Conservation (phyloP, 805 yeast genomes). For the Kuraishia piskuri region DNA sequence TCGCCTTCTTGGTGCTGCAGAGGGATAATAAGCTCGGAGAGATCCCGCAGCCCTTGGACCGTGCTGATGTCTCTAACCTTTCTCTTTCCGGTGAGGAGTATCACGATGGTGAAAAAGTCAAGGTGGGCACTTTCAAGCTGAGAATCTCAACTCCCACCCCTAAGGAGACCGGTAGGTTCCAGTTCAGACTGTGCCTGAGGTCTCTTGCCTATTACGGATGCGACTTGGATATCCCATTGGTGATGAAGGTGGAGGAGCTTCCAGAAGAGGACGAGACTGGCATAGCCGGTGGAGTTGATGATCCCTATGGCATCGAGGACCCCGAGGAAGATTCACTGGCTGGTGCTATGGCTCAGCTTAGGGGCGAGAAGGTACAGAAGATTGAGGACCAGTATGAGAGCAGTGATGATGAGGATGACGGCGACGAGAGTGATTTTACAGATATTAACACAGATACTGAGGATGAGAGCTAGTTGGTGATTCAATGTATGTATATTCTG, state of each 20-base stretch:
- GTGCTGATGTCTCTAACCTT: slow-evolving; percentile 49
- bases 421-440: slow-evolving; percentile 25
- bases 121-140: slow-evolving; percentile 67
- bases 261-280: slow-evolving; percentile 31
- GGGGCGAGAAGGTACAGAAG: slow-evolving; percentile 50
- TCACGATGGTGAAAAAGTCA: slow-evolving; percentile 31
- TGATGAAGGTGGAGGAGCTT: slow-evolving; percentile 60
- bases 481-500: too few species aligned
- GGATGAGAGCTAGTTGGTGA: neutral
- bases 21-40: slow-evolving; percentile 78
- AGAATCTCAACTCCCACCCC: slow-evolving; percentile 75
- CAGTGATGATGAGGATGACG: slow-evolving; percentile 16
- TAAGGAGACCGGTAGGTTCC: slow-evolving; percentile 50
- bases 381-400: slow-evolving; percentile 26
- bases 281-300: slow-evolving; percentile 17
- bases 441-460: slow-evolving; percentile 54
- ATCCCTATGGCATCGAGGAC: slow-evolving; percentile 52
- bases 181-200: slow-evolving; percentile 62
- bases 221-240: slow-evolving; percentile 66
- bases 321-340: slow-evolving; percentile 72
- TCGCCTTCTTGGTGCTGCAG: slow-evolving; percentile 60
- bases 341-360: slow-evolving; percentile 62
- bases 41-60: slow-evolving; percentile 43
- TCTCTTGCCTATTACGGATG: slow-evolving; percentile 75
- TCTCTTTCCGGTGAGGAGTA: slow-evolving; percentile 41